Evolutionary conservation across 805 yeast genomes (phyloP), one percentile per base, ranked within the genome.

Genomic region (Candida silvatica): DNA sequence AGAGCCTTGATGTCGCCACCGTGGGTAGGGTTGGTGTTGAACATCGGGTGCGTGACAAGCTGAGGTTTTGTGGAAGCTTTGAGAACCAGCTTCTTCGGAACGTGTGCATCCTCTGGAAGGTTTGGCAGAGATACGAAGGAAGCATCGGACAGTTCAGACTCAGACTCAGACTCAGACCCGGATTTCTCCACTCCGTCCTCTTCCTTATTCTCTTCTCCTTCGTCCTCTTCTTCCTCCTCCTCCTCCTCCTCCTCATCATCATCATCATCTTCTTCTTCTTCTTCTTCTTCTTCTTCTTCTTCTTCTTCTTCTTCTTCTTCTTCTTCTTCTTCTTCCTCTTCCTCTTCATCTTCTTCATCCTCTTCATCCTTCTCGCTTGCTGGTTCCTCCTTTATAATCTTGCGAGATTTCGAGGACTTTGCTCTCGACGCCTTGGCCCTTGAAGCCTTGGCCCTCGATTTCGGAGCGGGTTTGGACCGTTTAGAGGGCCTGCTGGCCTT

Each of bases 11-110:
- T 59, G 27, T 81, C 43, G 16, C 56, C 54, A 4, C 51, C 42
- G 41, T 54, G 72, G 34, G 63, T 48, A 1, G 82, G 78, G 5
- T 54, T 48, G 0, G 70, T 54, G 6, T 61, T 62, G 54, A 77
- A 82, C 18, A 62, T 57, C 6, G 88, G 87, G 45, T 80, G 79
- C 0, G 81, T 67, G 4, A 78, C 61, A 4, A 66, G 54, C 29
- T 69, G 77, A 17, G 61, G 57, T 6, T 74, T 74, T 18, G 59
- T 54, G 11, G 52, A 37, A 3, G 66, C 49, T 3, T 48, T 56
- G 6, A 71, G 34, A 9, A 47, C 58, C 2, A 66, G 36, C 17
- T 36, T 36, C 17, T 45, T 51, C 2, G 62, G 58, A 4, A 46
- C 33, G 15, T 45, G 52, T 5, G 23, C 5, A 9, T 41, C 31